These are phyloP conservation scores for Aureobasidium musti DNA, from an alignment of 2,329 filamentous ascomycete genomes.

Conservation along the genomic window DNA sequence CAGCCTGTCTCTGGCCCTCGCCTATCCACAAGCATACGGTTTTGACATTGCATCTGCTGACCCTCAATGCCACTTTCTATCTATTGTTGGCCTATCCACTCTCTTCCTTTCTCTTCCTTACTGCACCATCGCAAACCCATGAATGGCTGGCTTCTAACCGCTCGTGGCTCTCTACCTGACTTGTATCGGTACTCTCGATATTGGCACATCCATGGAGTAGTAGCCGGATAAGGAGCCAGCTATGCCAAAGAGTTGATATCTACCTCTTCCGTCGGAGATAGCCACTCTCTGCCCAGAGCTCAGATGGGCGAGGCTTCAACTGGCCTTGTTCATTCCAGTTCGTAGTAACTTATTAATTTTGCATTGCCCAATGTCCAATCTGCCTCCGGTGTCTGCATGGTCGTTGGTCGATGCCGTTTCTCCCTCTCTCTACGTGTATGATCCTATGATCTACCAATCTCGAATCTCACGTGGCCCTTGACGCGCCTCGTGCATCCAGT, in stretches of 20 bases:
- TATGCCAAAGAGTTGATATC: background rate
- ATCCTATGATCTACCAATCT: background rate
- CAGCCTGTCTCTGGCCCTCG: background rate
- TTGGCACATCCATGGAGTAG: background rate
- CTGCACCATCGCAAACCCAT: background rate
- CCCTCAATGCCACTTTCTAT: background rate
- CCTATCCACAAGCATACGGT: background rate
- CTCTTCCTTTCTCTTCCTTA: too few relatives aligned
- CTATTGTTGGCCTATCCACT: background rate
- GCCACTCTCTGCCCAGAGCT: too few relatives aligned
- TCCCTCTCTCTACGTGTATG: background rate
- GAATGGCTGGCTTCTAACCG: background rate
- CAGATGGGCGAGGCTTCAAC: background rate
- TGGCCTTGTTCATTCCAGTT: background rate
- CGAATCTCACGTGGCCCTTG: slow-evolving; percentile 16
- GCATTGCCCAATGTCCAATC: background rate
- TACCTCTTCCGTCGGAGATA: background rate
- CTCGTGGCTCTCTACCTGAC: background rate
- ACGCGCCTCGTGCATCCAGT: slow-evolving; percentile 1
- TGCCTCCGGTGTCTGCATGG: background rate
- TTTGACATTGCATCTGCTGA: background rate
- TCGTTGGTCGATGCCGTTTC: background rate
- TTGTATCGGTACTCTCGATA: background rate
- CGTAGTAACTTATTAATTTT: too few relatives aligned
- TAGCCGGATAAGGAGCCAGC: rapidly evolving